A percentile compares a stretch with the other conserved stretches of the same genome.
Evolutionary conservation across 306 rosid species (phyloP).

Genomic region (cucumber (Cucumis sativus)): DNA sequence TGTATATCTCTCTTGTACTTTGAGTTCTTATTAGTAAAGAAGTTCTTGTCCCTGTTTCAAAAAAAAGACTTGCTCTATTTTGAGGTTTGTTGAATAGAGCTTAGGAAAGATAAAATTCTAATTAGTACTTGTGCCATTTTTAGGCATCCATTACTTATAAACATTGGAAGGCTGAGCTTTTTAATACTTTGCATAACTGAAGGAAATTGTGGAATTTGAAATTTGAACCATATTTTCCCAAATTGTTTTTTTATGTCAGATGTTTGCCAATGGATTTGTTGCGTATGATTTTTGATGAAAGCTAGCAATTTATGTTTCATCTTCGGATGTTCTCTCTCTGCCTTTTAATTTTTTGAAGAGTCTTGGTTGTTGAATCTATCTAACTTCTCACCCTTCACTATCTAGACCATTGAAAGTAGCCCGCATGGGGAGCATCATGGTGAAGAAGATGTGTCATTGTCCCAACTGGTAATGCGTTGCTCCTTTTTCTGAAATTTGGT

Average conservation of each 20-base stretch:
- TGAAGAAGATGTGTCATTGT: conserved; percentile 73
- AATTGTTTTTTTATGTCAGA: not conserved
- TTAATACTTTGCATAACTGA: not conserved
- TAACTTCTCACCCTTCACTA: conserved; percentile 10
- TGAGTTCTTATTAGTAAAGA: too few relatives aligned
- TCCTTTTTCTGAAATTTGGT: conserved; percentile 1
- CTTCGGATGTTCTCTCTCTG: not conserved
- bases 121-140: not conserved
- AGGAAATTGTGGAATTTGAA: not conserved
- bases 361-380: not conserved
- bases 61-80: not conserved
- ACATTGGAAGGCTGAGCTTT: not conserved
- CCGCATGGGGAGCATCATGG: conserved; percentile 44
- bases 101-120: not conserved
- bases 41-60: too few relatives aligned
- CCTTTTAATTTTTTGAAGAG: not conserved
- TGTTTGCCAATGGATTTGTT: not conserved
- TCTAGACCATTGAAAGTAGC: conserved; percentile 81
- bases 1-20: too few relatives aligned
- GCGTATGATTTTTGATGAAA: not conserved
- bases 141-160: not conserved
- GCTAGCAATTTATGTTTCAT: not conserved
- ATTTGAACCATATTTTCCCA: not conserved
- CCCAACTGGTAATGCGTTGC: conserved; percentile 50
- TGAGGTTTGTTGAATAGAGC: not conserved